phyloP scores from a whole-genome alignment of 75 land plant species.

The Gnetum montanum region DNA sequence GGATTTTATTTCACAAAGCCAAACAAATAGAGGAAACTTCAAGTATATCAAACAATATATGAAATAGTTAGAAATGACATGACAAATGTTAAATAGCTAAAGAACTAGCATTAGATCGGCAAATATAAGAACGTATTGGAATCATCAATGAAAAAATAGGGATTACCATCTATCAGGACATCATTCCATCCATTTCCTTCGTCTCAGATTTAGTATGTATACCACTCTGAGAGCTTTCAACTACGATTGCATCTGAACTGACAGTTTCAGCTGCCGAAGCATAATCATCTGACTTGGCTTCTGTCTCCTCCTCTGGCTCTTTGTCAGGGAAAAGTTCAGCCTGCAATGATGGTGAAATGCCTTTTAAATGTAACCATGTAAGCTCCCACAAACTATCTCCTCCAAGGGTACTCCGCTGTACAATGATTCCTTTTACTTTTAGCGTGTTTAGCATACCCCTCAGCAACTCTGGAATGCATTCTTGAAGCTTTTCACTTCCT shows the following conservation, averaged over 20 bases:
- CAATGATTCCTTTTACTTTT: slow-evolving; percentile 41
- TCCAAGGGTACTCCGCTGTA: slow-evolving; percentile 62
- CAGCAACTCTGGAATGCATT: slow-evolving; percentile 72
- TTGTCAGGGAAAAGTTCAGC: slow-evolving; percentile 58
- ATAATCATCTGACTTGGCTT: not conserved
- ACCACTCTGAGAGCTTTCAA: not conserved
- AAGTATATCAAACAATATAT: too few species aligned
- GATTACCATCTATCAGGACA: not conserved
- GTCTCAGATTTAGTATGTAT: not conserved
- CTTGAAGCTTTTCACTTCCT: slow-evolving; percentile 74
- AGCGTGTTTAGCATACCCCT: slow-evolving; percentile 65
- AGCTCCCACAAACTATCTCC: slow-evolving; percentile 94
- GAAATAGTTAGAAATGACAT: too few species aligned
- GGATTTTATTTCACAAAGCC: too few species aligned
- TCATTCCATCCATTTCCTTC: not conserved
- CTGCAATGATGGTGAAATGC: slow-evolving; percentile 60
- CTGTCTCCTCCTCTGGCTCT: slow-evolving; percentile 9
- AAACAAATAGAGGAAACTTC: too few species aligned
- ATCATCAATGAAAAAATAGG: not conserved
- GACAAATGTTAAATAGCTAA: too few species aligned
- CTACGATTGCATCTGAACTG: slow-evolving; percentile 1
- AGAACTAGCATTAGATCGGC: too few species aligned
- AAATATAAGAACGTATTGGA: not conserved
- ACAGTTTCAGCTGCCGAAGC: slow-evolving; percentile 5
- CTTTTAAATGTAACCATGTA: slow-evolving; percentile 87